Evolutionary conservation across 2,329 filamentous ascomycete genomes (phyloP).

Genomic region (Bipolaris cookei): DNA sequence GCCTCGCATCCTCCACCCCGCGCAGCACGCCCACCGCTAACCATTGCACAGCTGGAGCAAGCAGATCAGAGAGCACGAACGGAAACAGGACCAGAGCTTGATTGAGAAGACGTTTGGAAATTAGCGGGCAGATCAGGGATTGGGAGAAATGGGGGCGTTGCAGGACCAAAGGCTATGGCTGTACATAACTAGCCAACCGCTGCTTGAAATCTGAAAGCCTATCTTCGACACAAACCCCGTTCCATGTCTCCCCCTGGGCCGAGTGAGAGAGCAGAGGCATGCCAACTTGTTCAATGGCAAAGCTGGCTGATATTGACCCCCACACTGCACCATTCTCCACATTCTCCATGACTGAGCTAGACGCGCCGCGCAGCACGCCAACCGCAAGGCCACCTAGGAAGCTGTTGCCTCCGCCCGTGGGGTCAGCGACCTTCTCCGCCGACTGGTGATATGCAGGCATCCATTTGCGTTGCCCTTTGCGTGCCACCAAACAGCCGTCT

Average conservation of each 20-base stretch:
- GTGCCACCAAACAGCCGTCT: constrained; percentile 68
- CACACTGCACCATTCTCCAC: constrained; percentile 76
- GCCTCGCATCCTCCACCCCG: constrained; percentile 46
- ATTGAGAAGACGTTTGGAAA: constrained; percentile 22
- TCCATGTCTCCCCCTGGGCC: constrained; percentile 55
- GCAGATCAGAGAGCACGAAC: constrained; percentile 73
- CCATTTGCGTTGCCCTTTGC: constrained; percentile 61
- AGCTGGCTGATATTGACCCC: constrained; percentile 84
- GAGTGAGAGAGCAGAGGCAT: constrained; percentile 65
- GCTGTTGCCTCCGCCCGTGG: constrained; percentile 91
- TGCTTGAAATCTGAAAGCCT: constrained; percentile 52
- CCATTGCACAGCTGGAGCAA: constrained; percentile 67
- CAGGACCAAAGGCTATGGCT: constrained; percentile 39
- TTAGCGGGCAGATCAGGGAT: neutral
- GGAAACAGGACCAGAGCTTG: constrained; percentile 49
- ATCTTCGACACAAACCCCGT: constrained; percentile 52
- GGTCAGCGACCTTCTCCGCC: constrained; percentile 74
- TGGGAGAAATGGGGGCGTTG: neutral
- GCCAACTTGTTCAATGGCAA: constrained; percentile 93
- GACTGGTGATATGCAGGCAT: constrained; percentile 75
- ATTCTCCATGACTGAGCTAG: constrained; percentile 50
- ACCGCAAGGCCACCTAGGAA: constrained; percentile 73
- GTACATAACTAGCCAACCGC: constrained; percentile 49
- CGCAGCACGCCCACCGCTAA: constrained; percentile 33
- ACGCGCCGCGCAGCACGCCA: constrained; percentile 60